Conservation (phyloP, 208 protist species). For the Trypanosoma scelopori region DNA sequence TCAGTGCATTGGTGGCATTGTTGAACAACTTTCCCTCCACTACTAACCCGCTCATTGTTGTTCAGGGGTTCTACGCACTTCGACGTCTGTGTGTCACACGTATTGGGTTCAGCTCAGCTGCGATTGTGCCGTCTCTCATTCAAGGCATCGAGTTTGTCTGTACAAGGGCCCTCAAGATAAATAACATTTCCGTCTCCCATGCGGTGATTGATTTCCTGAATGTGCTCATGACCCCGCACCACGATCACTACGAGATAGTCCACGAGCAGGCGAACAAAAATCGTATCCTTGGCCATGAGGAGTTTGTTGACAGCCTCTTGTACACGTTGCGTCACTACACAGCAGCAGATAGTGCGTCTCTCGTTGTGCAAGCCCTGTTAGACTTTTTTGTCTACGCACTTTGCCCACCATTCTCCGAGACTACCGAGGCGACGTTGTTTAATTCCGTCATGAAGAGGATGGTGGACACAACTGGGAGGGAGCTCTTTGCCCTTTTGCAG, state of each 20-base stretch:
- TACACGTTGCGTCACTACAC: conserved; percentile 72
- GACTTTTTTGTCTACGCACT: conserved; percentile 91
- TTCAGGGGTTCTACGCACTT: conserved; percentile 77
- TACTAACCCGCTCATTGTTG: conserved; percentile 34
- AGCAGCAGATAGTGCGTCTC: conserved; percentile 62
- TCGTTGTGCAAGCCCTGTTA: conserved; percentile 80
- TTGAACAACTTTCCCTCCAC: conserved; percentile 50
- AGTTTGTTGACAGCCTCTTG: conserved; percentile 74
- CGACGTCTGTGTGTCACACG: conserved; percentile 83
- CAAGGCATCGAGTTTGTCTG: conserved; percentile 51
- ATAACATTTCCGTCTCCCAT: conserved; percentile 67
- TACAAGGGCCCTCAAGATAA: conserved; percentile 63
- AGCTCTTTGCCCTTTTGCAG: conserved; percentile 76
- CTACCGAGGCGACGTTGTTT: conserved; percentile 79
- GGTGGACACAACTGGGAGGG: conserved; percentile 61
- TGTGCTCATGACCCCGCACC: conserved; percentile 92
- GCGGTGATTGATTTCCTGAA: conserved; percentile 88
- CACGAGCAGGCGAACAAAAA: conserved; percentile 91
- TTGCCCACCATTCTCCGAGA: conserved; percentile 90
- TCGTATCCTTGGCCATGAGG: conserved; percentile 63
- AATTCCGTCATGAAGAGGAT: conserved; percentile 57
- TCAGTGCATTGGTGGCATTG: conserved; percentile 58
- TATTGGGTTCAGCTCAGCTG: conserved; percentile 87
- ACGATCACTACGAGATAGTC: conserved; percentile 90
- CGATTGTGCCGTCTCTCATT: conserved; percentile 61